Evolutionary conservation across 148 eudicot genomes (phyloP).

Genomic region (Chenopodium album): DNA sequence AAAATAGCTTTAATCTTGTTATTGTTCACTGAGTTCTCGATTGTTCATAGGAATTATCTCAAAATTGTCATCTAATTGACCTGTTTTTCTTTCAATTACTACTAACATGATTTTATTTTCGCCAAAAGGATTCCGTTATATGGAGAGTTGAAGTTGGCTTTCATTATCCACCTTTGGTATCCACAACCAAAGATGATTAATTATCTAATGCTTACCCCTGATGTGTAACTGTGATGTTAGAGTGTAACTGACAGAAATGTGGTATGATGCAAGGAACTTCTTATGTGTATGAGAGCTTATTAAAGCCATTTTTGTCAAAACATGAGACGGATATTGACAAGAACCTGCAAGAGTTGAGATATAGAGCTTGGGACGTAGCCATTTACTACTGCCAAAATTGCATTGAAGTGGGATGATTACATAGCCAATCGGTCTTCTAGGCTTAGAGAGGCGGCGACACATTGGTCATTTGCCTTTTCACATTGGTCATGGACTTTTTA

Average conservation of each 20-base stretch:
- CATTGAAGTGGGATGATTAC: constrained; percentile 56
- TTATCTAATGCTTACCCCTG: no score
- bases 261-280: constrained; percentile 55
- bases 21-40: neutral
- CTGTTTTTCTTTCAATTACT: neutral
- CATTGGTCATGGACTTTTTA: no score
- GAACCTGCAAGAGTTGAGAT: constrained; percentile 52
- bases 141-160: constrained; percentile 77
- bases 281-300: constrained; percentile 55
- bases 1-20: neutral
- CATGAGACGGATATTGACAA: constrained; percentile 76
- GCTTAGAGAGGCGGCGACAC: constrained; percentile 19
- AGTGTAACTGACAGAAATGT: neutral
- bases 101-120: neutral
- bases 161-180: constrained; percentile 83
- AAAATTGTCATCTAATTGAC: neutral
- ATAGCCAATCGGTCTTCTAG: constrained; percentile 43
- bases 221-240: no score
- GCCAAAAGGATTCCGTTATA: constrained; percentile 70
- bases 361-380: constrained; percentile 67
- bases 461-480: neutral
- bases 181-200: constrained; percentile 61
- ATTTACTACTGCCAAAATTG: constrained; percentile 71
- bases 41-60: neutral
- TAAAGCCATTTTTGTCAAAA: constrained; percentile 57